Conservation (phyloP, 805 yeast species). For the Yarrowia yakushimensis region DNA sequence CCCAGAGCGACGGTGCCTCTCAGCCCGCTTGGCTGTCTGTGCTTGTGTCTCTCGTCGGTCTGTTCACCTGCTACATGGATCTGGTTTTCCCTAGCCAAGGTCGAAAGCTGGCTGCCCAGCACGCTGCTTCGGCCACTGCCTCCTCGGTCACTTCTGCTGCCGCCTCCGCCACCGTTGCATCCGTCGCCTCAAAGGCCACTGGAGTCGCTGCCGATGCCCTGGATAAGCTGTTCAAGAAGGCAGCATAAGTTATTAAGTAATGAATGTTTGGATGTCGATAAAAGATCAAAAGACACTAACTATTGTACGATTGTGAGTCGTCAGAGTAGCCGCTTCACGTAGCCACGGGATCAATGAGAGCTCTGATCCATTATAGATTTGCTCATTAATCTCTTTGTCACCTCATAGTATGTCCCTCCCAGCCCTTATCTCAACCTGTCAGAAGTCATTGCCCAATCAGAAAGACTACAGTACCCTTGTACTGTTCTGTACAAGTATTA, state of each 20-base stretch:
- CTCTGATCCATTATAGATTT: too few species aligned
- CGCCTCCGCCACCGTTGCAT: conserved; percentile 20
- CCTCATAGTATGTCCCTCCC: too few species aligned
- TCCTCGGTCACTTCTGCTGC: conserved; percentile 2
- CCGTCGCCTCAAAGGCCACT: conserved; percentile 17
- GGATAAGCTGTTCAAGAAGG: conserved; percentile 22
- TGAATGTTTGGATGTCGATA: background rate
- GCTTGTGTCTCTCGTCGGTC: conserved; percentile 36
- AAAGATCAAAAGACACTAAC: too few species aligned
- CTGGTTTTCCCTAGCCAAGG: conserved; percentile 35
- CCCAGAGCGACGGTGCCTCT: conserved; percentile 8
- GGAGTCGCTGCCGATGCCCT: conserved; percentile 23
- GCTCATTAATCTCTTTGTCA: too few species aligned
- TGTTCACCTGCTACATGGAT: conserved; percentile 38
- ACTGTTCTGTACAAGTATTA: too few species aligned
- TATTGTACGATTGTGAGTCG: too few species aligned
- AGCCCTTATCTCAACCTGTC: too few species aligned
- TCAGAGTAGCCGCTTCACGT: too few species aligned
- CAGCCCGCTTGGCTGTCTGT: conserved; percentile 37
- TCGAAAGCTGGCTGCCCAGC: conserved; percentile 23
- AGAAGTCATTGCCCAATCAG: too few species aligned
- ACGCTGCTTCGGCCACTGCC: background rate
- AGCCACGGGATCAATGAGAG: too few species aligned
- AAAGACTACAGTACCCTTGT: too few species aligned
- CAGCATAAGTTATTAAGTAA: background rate